Percentiles rank a stretch among this genome's conserved stretches.
Evolutionary conservation across 176 grass and related monocot species (phyloP).

Genomic region (Zoysia japonica): DNA sequence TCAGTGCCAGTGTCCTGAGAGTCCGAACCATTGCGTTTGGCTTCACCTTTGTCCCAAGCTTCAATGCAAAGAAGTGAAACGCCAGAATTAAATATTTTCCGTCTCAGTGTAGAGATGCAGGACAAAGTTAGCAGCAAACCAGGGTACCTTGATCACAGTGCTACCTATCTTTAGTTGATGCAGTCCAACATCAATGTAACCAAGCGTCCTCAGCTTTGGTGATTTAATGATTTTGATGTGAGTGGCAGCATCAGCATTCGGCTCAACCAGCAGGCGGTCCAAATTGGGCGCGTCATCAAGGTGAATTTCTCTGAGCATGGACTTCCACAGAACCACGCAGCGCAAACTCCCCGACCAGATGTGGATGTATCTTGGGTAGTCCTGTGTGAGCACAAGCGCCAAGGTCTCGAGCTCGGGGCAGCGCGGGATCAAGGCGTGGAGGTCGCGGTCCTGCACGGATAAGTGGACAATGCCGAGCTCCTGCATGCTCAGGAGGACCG

Average conservation of each 20-base stretch:
- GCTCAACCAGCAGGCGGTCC: slow-evolving; percentile 44
- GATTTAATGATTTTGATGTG: slow-evolving; percentile 51
- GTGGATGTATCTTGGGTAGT: slow-evolving; percentile 55
- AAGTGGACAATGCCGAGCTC: slow-evolving; percentile 40
- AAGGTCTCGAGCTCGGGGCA: slow-evolving; percentile 48
- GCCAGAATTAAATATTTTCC: not conserved
- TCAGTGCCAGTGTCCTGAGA: slow-evolving; percentile 47
- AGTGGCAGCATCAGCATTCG: slow-evolving; percentile 22
- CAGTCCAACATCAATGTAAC: slow-evolving; percentile 45
- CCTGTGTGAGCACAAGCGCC: slow-evolving; percentile 35
- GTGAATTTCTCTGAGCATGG: slow-evolving; percentile 47
- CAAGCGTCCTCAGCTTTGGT: slow-evolving; percentile 47
- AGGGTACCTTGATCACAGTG: slow-evolving; percentile 50
- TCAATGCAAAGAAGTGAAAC: slow-evolving; percentile 28
- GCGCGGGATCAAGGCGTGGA: slow-evolving; percentile 45
- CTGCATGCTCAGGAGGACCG: slow-evolving; percentile 27
- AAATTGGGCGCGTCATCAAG: slow-evolving; percentile 46
- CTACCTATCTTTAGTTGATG: slow-evolving; percentile 55
- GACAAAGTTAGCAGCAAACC: not conserved
- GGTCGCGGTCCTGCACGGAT: slow-evolving; percentile 41
- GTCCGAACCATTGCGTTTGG: slow-evolving; percentile 45
- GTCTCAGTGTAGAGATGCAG: not conserved
- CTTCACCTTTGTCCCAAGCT: slow-evolving; percentile 51
- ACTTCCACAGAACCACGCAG: slow-evolving; percentile 44
- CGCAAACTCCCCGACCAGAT: slow-evolving; percentile 48